Conservation (phyloP, 768 basidiomycete species). For the Tricholoma saponaceum region DNA sequence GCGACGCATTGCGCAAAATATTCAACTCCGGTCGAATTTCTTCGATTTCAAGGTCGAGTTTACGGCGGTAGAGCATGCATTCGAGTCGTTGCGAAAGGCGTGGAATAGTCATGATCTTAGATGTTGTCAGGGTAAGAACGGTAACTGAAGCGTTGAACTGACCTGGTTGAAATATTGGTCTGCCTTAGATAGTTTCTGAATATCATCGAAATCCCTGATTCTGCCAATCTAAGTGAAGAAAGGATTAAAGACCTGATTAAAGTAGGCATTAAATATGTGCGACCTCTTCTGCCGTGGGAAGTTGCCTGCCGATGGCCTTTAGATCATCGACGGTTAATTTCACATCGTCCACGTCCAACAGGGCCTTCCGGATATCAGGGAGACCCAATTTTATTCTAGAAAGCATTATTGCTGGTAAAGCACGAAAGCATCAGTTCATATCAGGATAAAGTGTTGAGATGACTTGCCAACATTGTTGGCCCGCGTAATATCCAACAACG, state of each 20-base stretch:
- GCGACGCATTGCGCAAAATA: constrained; percentile 64
- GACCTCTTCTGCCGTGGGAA: constrained; percentile 84
- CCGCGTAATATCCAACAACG: constrained; percentile 72
- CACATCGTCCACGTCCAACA: constrained; percentile 70
- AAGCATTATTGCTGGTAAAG: constrained; percentile 72
- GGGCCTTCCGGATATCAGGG: constrained; percentile 61
- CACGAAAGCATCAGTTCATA: constrained; percentile 1
- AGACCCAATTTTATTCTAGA: constrained; percentile 65
- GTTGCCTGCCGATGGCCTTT: constrained; percentile 65
- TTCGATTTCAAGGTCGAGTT: constrained; percentile 76
- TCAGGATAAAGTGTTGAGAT: no score
- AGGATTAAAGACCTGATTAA: background rate
- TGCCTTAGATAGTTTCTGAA: constrained; percentile 71
- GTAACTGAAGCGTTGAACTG: constrained; percentile 3
- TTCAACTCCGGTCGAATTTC: constrained; percentile 82
- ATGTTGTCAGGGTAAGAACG: constrained; percentile 3
- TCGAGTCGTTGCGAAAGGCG: constrained; percentile 69
- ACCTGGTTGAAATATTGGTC: constrained; percentile 85
- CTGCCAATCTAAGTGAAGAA: constrained; percentile 44
- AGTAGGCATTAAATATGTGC: constrained; percentile 1
- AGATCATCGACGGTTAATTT: constrained; percentile 71
- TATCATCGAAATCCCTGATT: constrained; percentile 67
- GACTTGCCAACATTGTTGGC: constrained; percentile 79
- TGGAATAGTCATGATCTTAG: constrained; percentile 74
- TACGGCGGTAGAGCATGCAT: constrained; percentile 82